Conservation (phyloP, 176 grass and related monocot genomes). For the Oropetium thomaeum region DNA sequence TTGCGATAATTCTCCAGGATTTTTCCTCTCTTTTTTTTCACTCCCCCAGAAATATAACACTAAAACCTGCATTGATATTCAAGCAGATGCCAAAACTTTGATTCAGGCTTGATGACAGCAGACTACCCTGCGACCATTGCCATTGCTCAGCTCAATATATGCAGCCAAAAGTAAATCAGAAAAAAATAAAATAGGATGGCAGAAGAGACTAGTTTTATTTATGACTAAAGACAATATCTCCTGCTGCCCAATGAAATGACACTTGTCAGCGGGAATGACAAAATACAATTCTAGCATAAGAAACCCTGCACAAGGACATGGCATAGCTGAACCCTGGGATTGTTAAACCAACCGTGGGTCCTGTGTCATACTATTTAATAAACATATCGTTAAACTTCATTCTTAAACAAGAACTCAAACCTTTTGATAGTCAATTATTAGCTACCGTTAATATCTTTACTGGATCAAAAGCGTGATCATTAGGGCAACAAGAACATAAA, state of each 20-base stretch:
- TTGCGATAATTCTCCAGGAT: background rate
- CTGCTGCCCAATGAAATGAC: background rate
- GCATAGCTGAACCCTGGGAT: too few relatives aligned
- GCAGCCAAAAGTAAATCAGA: slow-evolving; percentile 2
- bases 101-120: slow-evolving; percentile 55
- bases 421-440: slow-evolving; percentile 1
- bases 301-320: background rate
- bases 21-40: slow-evolving; percentile 25
- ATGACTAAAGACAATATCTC: background rate
- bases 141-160: slow-evolving; percentile 56
- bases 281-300: background rate
- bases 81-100: slow-evolving; percentile 43
- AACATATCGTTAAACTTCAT: background rate
- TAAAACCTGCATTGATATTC: slow-evolving; percentile 40
- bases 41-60: slow-evolving; percentile 40
- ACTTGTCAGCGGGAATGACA: background rate
- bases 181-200: background rate
- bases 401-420: background rate
- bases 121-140: slow-evolving; percentile 65
- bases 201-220: background rate
- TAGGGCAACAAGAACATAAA: background rate
- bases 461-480: background rate
- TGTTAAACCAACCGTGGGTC: background rate
- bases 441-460: background rate
- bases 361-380: background rate